These are phyloP conservation scores for Lactifluus echinatus DNA, from an alignment of 768 basidiomycete genomes.

Conservation along the genomic window DNA sequence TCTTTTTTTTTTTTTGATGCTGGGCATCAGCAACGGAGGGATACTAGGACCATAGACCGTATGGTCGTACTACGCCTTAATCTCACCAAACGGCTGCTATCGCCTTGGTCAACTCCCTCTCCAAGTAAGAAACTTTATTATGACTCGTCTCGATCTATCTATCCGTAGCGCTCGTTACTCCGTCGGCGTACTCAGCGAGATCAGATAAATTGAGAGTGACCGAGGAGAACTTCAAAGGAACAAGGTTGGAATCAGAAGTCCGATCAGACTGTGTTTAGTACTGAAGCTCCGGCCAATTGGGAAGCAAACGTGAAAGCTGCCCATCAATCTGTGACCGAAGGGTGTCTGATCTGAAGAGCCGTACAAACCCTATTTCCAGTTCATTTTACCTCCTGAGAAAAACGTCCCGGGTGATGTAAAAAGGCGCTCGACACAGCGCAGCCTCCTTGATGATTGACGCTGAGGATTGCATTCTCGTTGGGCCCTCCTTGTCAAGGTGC, in stretches of 20 bases:
- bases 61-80: background rate
- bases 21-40: background rate
- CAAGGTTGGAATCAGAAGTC: background rate
- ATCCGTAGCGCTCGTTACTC: background rate
- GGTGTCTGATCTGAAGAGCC: background rate
- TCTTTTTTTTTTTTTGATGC: background rate
- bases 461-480: background rate
- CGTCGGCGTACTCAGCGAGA: background rate
- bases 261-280: background rate
- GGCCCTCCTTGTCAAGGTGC: background rate
- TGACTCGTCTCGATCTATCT: background rate
- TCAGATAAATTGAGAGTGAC: background rate
- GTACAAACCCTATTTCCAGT: background rate
- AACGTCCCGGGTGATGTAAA: background rate
- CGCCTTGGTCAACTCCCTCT: background rate
- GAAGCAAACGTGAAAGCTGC: background rate
- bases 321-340: background rate
- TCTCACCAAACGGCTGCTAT: background rate
- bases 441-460: background rate
- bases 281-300: no score
- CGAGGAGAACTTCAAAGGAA: no score
- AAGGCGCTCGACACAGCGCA: background rate
- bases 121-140: slow-evolving; percentile 5
- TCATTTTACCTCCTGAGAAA: background rate
- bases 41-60: background rate